Evolutionary conservation across 345 rosid genomes (phyloP), one percentile per base, ranked within the genome.

Genomic region (Hibiscus tridactylites): DNA sequence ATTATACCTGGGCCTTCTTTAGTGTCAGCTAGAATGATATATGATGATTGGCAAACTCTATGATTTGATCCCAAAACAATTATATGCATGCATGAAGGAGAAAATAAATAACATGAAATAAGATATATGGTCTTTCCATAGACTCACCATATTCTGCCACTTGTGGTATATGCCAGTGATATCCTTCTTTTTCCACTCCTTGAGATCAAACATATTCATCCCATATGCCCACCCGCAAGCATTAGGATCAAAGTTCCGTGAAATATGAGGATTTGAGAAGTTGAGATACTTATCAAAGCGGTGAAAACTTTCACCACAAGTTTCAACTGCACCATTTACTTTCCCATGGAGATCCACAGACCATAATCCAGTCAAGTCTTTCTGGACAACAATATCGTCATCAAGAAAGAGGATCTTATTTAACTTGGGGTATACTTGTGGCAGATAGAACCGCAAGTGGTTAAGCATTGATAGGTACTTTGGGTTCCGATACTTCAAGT

Each of bases 201-300:
- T 80, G n/a, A 95, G 85, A 81, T 95, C 99, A 80, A 95, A 95
- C 76, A 95, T 80, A 81, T 95, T 95, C 99, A 95, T 95, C 50
- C 99, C 99, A 73, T 95, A 95, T 9, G 99, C 99, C 99, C 99
- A 95, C 21, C 99, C 99, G 79, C 99, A 95, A 75, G 96, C 99
- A 79, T 92, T 92, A 46, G 99, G 99, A 75, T 95, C 79, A 73
- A 95, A 95, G 81, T 90, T 87, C 61, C 93, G 86, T 0, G 97
- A 85, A 73, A 95, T 95, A 77, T 90, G 93, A 75, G 97, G 99
- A 81, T 95, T 95, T 31, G 92, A 78, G 64, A 95, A 95, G 89
- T 95, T 95, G 10, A 95, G 88, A 78, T 95, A 95, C 88, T 95
- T 95, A 77, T 95, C 97, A 78, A 89, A 95, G 57, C 99, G 90